A percentile compares a stretch with the other conserved stretches of the same genome.
Conservation (phyloP, 257 asterid species). For the Scutellaria galericulata region DNA sequence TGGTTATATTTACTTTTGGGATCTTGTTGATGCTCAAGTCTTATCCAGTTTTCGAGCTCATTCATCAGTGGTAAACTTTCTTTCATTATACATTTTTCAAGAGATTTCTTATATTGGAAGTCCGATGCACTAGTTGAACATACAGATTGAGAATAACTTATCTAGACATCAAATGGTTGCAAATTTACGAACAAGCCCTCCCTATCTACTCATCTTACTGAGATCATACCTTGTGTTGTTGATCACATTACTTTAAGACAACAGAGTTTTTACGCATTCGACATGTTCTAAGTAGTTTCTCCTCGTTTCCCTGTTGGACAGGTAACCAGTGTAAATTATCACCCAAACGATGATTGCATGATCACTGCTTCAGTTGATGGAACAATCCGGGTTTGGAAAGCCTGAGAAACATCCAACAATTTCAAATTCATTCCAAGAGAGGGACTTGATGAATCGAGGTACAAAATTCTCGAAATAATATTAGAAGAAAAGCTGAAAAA, state of each 20-base stretch:
- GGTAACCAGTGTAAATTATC: slow-evolving; percentile 96
- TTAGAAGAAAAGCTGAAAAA: too few relatives aligned
- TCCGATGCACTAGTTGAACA: slow-evolving; percentile 14
- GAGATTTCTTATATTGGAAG: slow-evolving; percentile 10
- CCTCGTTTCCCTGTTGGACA: slow-evolving; percentile 38
- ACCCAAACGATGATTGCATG: slow-evolving; percentile 91
- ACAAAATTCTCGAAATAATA: too few relatives aligned
- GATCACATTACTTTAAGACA: background rate
- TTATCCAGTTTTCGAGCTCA: slow-evolving; percentile 81
- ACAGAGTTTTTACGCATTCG: background rate
- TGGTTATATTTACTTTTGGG: slow-evolving; percentile 90
- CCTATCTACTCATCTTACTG: background rate
- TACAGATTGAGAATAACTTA: background rate
- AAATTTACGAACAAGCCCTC: background rate
- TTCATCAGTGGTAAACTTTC: slow-evolving; percentile 76
- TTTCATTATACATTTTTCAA: background rate
- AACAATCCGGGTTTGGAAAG: slow-evolving; percentile 84
- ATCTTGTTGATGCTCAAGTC: slow-evolving; percentile 87
- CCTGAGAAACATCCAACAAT: slow-evolving; percentile 40
- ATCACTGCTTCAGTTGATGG: slow-evolving; percentile 92
- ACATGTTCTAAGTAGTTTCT: slow-evolving; percentile 2
- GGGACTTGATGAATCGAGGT: too few relatives aligned
- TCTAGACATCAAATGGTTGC: background rate
- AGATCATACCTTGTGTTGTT: background rate
- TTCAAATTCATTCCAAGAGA: too few relatives aligned